Conservation (phyloP, 2,329 filamentous ascomycete species). For the Phialophora chinensis region DNA sequence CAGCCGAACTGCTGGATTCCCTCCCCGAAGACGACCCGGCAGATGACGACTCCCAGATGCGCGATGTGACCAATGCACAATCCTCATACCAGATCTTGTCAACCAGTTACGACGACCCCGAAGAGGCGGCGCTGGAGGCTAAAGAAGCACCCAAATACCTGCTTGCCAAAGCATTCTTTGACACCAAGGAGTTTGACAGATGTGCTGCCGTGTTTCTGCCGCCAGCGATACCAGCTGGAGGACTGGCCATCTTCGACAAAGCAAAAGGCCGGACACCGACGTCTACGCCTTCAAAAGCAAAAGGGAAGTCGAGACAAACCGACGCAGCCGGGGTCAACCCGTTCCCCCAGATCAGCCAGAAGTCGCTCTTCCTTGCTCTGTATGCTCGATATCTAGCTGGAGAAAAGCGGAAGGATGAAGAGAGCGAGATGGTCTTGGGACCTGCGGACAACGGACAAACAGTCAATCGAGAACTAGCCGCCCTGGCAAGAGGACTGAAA, state of each 20-base stretch:
- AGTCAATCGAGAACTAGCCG: conserved; percentile 80
- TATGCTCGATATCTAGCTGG: conserved; percentile 93
- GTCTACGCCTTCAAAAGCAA: conserved; percentile 60
- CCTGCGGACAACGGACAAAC: conserved; percentile 86
- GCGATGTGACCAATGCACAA: conserved; percentile 55
- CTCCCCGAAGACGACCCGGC: conserved; percentile 63
- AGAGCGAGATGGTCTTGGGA: conserved; percentile 95
- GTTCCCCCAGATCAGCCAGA: conserved; percentile 73
- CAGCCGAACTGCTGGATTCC: conserved; percentile 88
- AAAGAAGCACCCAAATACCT: conserved; percentile 83
- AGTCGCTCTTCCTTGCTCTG: conserved; percentile 86
- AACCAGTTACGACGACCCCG: conserved; percentile 67
- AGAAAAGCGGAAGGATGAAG: conserved; percentile 95
- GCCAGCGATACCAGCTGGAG: conserved; percentile 73
- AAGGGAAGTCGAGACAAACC: conserved; percentile 62
- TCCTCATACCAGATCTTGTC: conserved; percentile 57
- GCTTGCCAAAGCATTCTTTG: conserved; percentile 90
- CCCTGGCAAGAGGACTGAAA: conserved; percentile 76
- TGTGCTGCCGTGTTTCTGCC: conserved; percentile 88
- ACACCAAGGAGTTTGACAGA: conserved; percentile 92
- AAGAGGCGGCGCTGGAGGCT: conserved; percentile 76
- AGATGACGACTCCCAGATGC: conserved; percentile 65
- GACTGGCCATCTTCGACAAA: conserved; percentile 59
- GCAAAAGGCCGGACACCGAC: conserved; percentile 47
- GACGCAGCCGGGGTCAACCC: conserved; percentile 46